A percentile compares a stretch with the other conserved stretches of the same genome.
Conservation (phyloP, 306 rosid species). For the Abrus pulchellus region DNA sequence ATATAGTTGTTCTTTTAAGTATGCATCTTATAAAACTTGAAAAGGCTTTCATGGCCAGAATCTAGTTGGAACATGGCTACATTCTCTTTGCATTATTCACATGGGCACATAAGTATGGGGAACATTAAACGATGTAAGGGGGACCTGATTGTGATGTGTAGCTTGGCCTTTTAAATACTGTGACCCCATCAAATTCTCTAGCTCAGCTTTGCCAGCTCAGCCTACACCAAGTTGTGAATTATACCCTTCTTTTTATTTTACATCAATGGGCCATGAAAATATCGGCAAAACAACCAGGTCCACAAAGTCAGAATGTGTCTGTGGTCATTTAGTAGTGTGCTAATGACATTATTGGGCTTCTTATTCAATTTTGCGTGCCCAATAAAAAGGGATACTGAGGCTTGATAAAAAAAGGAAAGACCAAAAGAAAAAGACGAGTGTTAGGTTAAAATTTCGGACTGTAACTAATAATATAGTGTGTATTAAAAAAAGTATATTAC, state of each 20-base stretch:
- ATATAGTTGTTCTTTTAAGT: too few relatives aligned
- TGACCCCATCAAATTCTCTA: conserved; percentile 12
- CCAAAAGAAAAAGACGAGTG: too few relatives aligned
- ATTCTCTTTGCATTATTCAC: conserved; percentile 39
- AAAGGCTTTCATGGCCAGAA: neutral
- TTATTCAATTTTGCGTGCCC: neutral
- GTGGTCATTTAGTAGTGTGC: neutral
- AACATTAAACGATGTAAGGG: neutral
- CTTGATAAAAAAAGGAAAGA: too few relatives aligned
- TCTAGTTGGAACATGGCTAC: neutral
- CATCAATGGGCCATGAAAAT: neutral
- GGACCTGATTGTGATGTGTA: conserved; percentile 19
- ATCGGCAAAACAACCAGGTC: neutral
- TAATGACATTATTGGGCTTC: neutral
- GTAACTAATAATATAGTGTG: too few relatives aligned
- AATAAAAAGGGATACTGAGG: neutral
- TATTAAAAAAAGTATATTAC: too few relatives aligned
- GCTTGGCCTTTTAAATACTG: neutral
- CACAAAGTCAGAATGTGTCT: too few relatives aligned
- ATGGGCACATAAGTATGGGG: neutral
- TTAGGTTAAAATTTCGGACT: too few relatives aligned
- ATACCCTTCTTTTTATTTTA: neutral
- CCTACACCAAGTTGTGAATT: neutral
- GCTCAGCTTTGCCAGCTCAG: conserved; percentile 27
- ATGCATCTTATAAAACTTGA: neutral